Conservation (phyloP, 345 rosid genomes). For the Populus nigra region DNA sequence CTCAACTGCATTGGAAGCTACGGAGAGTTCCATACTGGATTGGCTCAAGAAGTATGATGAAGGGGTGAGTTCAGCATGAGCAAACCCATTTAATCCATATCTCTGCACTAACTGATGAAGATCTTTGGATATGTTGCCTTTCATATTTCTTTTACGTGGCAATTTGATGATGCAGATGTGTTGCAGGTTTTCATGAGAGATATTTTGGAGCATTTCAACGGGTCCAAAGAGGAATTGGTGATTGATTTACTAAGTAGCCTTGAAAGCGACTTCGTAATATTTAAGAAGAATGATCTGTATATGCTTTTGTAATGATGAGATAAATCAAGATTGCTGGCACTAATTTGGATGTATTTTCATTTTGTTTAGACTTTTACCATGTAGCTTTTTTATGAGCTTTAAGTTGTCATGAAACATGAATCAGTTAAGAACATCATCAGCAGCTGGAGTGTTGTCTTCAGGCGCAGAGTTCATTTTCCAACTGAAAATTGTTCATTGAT, state of each 20-base stretch:
- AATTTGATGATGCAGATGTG: slow-evolving; percentile 1
- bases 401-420: too few species aligned
- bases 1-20: slow-evolving; percentile 16
- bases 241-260: slow-evolving; percentile 24
- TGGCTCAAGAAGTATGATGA: slow-evolving; percentile 33
- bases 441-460: too few species aligned
- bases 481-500: too few species aligned
- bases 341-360: too few species aligned
- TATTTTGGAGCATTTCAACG: slow-evolving; percentile 36
- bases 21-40: slow-evolving; percentile 27
- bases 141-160: neutral
- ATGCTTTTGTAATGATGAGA: slow-evolving; percentile 28
- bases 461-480: too few species aligned
- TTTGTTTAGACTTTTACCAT: too few species aligned
- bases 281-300: slow-evolving; percentile 35
- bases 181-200: slow-evolving; percentile 35
- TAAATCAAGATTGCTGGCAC: neutral
- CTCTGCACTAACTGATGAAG: neutral
- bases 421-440: too few species aligned
- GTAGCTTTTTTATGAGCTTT: too few species aligned
- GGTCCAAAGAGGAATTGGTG: slow-evolving; percentile 31
- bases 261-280: slow-evolving; percentile 37
- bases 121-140: neutral
- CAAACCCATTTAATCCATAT: neutral
- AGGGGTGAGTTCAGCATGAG: slow-evolving; percentile 35